These are phyloP conservation scores for Hippophae tibetana DNA, from an alignment of 306 rosid species.

Conservation along the genomic window DNA sequence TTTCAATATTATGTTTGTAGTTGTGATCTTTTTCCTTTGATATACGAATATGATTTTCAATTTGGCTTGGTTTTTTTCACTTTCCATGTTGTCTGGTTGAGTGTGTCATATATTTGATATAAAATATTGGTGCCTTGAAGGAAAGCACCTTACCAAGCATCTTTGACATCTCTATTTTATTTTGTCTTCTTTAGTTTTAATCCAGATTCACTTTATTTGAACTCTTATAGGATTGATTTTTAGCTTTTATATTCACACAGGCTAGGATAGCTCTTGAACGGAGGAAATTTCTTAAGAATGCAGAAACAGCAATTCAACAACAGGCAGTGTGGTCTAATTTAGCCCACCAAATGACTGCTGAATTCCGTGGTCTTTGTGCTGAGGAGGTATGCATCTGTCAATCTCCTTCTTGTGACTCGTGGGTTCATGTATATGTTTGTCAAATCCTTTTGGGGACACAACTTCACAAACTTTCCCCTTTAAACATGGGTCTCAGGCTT, in stretches of 20 bases:
- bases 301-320: constrained; percentile 85
- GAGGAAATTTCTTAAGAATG: constrained; percentile 84
- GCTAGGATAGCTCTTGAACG: constrained; percentile 97
- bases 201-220: not conserved
- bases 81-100: not conserved
- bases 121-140: too few relatives aligned
- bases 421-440: constrained; percentile 4
- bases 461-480: constrained; percentile 7
- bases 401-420: not conserved
- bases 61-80: not conserved
- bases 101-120: too few relatives aligned
- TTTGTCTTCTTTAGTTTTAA: too few relatives aligned
- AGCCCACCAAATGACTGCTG: constrained; percentile 99
- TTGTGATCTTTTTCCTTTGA: too few relatives aligned
- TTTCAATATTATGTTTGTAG: too few relatives aligned
- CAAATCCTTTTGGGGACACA: not conserved
- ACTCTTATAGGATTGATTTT: constrained; percentile 18
- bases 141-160: not conserved
- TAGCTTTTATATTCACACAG: constrained; percentile 37
- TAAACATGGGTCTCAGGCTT: constrained; percentile 60
- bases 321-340: constrained; percentile 98
- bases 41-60: too few relatives aligned
- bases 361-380: constrained; percentile 95
- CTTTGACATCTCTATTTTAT: constrained; percentile 2
- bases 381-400: constrained; percentile 63